Evolutionary conservation across 2,329 filamentous ascomycete species (phyloP).

Genomic region (Escovopsis sp.): DNA sequence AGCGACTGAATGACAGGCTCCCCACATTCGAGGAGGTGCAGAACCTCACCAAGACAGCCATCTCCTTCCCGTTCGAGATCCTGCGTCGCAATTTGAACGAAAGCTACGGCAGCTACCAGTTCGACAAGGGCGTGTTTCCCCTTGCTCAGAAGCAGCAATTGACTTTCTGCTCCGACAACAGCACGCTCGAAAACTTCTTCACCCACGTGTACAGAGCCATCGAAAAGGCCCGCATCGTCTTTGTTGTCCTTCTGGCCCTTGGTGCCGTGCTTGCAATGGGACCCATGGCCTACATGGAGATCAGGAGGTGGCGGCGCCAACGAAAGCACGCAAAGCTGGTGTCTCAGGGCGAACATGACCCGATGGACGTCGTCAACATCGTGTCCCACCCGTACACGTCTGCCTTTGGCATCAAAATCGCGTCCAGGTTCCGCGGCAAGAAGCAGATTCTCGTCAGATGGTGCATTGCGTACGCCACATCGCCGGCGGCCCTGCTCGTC

Average conservation of each 20-base stretch:
- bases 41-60: constrained; percentile 61
- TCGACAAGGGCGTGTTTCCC: constrained; percentile 66
- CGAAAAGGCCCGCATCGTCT: constrained; percentile 54
- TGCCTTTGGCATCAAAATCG: constrained; percentile 53
- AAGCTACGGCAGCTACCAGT: constrained; percentile 57
- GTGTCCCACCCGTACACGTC: constrained; percentile 68
- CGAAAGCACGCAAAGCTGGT: constrained; percentile 55
- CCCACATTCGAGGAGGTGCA: constrained; percentile 74
- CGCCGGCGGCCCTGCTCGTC: constrained; percentile 70
- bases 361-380: constrained; percentile 81
- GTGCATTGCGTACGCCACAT: constrained; percentile 78
- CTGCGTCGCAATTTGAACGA: constrained; percentile 60
- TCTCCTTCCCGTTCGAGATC: constrained; percentile 67
- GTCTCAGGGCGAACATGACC: constrained; percentile 51
- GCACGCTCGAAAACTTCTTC: constrained; percentile 75
- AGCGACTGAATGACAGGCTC: constrained; percentile 61
- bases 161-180: constrained; percentile 77
- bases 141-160: constrained; percentile 70
- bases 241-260: constrained; percentile 59
- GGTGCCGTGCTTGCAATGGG: constrained; percentile 59
- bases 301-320: constrained; percentile 61
- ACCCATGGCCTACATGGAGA: constrained; percentile 70
- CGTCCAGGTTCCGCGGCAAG: constrained; percentile 48
- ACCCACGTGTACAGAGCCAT: constrained; percentile 51
- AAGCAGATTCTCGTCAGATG: constrained; percentile 64